phyloP scores from a whole-genome alignment of 192 early-diverging fungal species.

The Diversispora eburnea region DNA sequence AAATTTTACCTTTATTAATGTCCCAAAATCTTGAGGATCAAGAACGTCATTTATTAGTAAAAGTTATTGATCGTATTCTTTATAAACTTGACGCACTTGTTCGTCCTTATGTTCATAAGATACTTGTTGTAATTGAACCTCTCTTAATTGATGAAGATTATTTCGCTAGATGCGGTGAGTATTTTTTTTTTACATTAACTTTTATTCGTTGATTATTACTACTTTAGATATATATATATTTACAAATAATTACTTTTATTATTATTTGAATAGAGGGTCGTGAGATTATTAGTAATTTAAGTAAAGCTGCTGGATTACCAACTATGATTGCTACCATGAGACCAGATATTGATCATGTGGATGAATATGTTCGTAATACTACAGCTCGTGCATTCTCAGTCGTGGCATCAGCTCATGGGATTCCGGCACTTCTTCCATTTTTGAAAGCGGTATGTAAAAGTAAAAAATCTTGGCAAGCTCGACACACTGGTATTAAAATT shows the following conservation, averaged over 20 bases:
- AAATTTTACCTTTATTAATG: slow-evolving; percentile 94
- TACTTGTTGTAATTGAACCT: slow-evolving; percentile 98
- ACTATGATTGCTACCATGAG: slow-evolving; percentile 99
- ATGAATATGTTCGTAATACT: slow-evolving; percentile 98
- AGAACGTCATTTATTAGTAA: slow-evolving; percentile 96
- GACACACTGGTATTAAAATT: slow-evolving; percentile 97
- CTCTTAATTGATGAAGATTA: slow-evolving; percentile 97
- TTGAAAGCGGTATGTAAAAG: slow-evolving; percentile 91
- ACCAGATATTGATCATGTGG: slow-evolving; percentile 90
- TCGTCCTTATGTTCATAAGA: slow-evolving; percentile 95
- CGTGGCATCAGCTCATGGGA: slow-evolving; percentile 93
- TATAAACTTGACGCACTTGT: slow-evolving; percentile 96
- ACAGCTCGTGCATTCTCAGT: slow-evolving; percentile 97
- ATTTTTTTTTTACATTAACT: not conserved
- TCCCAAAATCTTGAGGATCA: slow-evolving; percentile 96
- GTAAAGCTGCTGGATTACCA: slow-evolving; percentile 94
- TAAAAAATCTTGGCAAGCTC: slow-evolving; percentile 97
- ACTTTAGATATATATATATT: not conserved
- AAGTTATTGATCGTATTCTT: slow-evolving; percentile 95
- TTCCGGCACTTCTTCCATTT: slow-evolving; percentile 92
- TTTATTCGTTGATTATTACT: not conserved
- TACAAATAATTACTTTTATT: not conserved
- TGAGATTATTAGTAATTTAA: slow-evolving; percentile 96
- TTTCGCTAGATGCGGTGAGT: slow-evolving; percentile 67
- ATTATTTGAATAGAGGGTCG: slow-evolving; percentile 72